These are phyloP conservation scores for Hordeum vulgare DNA, from an alignment of 176 grass and related monocot genomes.

Conservation along the genomic window DNA sequence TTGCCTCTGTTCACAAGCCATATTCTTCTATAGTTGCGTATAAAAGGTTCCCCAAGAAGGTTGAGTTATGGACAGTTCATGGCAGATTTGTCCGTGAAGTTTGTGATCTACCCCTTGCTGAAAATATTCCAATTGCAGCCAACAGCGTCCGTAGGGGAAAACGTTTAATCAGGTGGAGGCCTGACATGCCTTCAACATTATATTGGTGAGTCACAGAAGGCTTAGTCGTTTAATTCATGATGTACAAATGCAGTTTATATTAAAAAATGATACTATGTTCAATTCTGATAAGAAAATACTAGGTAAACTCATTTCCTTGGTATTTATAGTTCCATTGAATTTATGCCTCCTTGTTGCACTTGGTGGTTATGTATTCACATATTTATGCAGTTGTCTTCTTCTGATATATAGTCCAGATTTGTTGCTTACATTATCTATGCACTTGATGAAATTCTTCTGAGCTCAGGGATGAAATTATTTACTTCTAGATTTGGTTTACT, in stretches of 20 bases:
- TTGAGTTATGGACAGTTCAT: slow-evolving; percentile 68
- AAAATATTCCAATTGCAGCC: slow-evolving; percentile 77
- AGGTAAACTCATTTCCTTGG: background rate
- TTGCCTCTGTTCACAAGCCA: slow-evolving; percentile 54
- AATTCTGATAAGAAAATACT: background rate
- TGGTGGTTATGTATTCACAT: background rate
- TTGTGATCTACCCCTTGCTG: slow-evolving; percentile 77
- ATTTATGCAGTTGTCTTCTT: background rate
- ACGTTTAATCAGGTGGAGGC: slow-evolving; percentile 71
- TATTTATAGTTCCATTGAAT: background rate
- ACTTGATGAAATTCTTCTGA: background rate
- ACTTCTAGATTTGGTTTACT: background rate
- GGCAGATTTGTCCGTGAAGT: slow-evolving; percentile 66
- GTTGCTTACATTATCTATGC: background rate
- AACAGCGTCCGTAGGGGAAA: slow-evolving; percentile 79
- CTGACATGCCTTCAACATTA: slow-evolving; percentile 65
- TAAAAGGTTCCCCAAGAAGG: slow-evolving; percentile 77
- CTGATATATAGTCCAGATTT: background rate
- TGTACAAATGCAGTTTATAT: background rate
- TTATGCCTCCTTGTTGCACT: background rate
- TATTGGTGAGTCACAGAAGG: slow-evolving; percentile 55
- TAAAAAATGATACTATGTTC: background rate
- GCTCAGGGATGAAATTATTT: background rate
- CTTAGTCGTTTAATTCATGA: background rate
- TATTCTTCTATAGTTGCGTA: slow-evolving; percentile 73